These are phyloP conservation scores for Pharus latifolius DNA, from an alignment of 176 grass and related monocot species.

Conservation along the genomic window DNA sequence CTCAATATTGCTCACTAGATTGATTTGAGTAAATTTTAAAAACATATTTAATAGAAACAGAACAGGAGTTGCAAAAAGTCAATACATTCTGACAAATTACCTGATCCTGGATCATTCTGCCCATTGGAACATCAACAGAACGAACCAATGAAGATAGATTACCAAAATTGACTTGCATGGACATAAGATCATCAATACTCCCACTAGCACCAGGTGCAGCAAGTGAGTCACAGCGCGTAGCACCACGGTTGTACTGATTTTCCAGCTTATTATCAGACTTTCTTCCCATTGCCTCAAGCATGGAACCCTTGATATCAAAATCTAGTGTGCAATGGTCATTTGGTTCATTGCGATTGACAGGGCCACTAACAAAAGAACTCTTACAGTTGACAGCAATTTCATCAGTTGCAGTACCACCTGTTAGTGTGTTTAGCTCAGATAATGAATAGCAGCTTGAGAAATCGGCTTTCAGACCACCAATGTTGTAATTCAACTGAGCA, in stretches of 20 bases:
- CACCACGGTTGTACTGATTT: conserved; percentile 47
- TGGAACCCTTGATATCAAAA: conserved; percentile 70
- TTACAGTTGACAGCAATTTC: conserved; percentile 36
- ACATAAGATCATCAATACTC: conserved; percentile 59
- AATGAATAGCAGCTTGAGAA: conserved; percentile 47
- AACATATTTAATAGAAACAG: conserved; percentile 1
- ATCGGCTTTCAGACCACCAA: conserved; percentile 43
- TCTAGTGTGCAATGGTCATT: conserved; percentile 52
- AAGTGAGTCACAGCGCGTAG: conserved; percentile 36
- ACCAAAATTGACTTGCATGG: conserved; percentile 59
- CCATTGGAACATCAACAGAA: conserved; percentile 66
- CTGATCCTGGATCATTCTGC: conserved; percentile 76
- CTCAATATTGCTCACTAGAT: conserved; percentile 8
- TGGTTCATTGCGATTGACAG: conserved; percentile 30
- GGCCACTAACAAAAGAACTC: conserved; percentile 50
- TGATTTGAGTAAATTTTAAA: not conserved
- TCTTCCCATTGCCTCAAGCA: conserved; percentile 70
- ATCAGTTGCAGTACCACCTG: conserved; percentile 38
- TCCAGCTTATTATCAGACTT: conserved; percentile 54
- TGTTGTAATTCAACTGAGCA: conserved; percentile 47
- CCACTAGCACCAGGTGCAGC: conserved; percentile 35
- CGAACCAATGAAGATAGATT: conserved; percentile 66
- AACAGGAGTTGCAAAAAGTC: not conserved
- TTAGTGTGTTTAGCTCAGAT: conserved; percentile 40
- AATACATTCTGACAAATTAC: conserved; percentile 34